These are phyloP conservation scores for Ambrosiella cleistominuta DNA, from an alignment of 2,329 filamentous ascomycete species.

Conservation along the genomic window DNA sequence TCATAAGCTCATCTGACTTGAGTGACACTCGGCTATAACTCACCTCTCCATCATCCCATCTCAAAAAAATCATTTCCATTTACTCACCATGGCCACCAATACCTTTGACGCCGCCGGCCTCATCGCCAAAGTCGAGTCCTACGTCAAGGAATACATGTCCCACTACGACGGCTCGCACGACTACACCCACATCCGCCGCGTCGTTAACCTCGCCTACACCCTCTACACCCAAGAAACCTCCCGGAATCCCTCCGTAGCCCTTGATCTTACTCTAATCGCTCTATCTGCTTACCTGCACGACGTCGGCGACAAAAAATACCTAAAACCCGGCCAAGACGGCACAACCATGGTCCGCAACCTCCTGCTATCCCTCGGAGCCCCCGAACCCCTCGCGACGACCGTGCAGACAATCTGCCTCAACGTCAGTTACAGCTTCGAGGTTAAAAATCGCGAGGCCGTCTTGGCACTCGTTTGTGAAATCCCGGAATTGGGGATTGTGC, in stretches of 20 bases:
- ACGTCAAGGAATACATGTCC: conserved; percentile 55
- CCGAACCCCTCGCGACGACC: conserved; percentile 38
- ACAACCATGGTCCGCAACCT: conserved; percentile 37
- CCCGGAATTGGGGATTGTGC: conserved; percentile 47
- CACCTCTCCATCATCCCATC: neutral
- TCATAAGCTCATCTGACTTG: no score
- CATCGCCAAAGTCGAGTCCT: conserved; percentile 40
- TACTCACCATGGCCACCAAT: neutral
- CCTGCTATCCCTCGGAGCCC: conserved; percentile 39
- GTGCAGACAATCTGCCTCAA: conserved; percentile 58
- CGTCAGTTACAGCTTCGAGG: conserved; percentile 64
- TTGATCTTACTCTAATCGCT: conserved; percentile 31
- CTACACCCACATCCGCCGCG: conserved; percentile 67
- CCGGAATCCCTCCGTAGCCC: conserved; percentile 13
- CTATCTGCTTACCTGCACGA: conserved; percentile 71
- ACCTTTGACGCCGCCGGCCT: conserved; percentile 17
- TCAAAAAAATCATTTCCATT: neutral
- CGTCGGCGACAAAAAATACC: conserved; percentile 73
- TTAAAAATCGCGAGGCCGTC: conserved; percentile 43
- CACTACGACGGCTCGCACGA: conserved; percentile 76
- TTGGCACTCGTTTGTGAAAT: conserved; percentile 37
- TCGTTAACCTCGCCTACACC: conserved; percentile 52
- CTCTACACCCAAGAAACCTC: conserved; percentile 37
- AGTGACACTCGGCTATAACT: no score
- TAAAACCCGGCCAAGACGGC: conserved; percentile 36